Evolutionary conservation across 208 protist species (phyloP).

Genomic region (Trypanosoma avium): DNA sequence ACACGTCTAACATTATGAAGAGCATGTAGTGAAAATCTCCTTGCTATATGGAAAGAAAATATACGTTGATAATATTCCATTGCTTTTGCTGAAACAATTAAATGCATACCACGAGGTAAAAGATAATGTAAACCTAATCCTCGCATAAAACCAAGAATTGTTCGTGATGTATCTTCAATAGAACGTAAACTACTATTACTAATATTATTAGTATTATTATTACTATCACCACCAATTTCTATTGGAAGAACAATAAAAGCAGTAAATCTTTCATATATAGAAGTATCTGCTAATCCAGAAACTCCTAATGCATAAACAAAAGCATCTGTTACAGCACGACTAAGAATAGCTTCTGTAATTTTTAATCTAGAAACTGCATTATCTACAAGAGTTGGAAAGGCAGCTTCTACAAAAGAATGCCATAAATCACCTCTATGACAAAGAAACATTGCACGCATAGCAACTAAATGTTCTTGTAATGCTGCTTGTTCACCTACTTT

Average conservation of each 20-base stretch:
- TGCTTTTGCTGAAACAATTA: constrained; percentile 69
- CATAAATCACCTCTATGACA: constrained; percentile 84
- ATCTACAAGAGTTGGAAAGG: constrained; percentile 36
- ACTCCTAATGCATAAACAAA: constrained; percentile 35
- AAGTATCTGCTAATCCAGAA: constrained; percentile 31
- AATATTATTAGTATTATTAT: background rate
- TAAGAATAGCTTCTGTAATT: constrained; percentile 17
- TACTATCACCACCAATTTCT: background rate
- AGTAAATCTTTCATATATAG: constrained; percentile 28
- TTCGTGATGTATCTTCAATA: constrained; percentile 54
- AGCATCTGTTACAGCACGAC: constrained; percentile 31
- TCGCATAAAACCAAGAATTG: constrained; percentile 44
- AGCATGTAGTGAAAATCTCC: constrained; percentile 64
- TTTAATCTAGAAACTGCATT: constrained; percentile 7
- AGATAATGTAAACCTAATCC: constrained; percentile 49
- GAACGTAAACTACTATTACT: constrained; percentile 21
- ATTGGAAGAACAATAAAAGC: constrained; percentile 25
- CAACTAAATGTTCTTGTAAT: constrained; percentile 44
- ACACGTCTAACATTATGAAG: constrained; percentile 50
- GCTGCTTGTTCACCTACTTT: constrained; percentile 38
- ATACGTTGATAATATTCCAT: constrained; percentile 77
- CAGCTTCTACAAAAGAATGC: constrained; percentile 67
- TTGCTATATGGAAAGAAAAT: constrained; percentile 60
- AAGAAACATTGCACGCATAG: constrained; percentile 73
- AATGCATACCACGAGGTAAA: constrained; percentile 43